Conservation (phyloP, 352 stramenopile species). For the Paralagenidium karlingii region DNA sequence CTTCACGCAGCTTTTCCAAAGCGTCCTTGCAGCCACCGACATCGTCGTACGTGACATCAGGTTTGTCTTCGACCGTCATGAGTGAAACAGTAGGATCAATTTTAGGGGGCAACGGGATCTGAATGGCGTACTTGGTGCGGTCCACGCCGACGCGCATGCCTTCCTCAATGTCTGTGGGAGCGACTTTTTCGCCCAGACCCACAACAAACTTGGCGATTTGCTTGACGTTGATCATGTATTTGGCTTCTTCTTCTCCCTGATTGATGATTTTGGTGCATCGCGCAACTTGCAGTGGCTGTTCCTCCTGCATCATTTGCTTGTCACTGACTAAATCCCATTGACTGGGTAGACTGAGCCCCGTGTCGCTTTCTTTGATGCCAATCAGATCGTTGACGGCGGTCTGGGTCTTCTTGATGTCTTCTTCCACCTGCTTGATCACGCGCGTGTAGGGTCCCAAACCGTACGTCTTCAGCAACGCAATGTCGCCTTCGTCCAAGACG, state of each 20-base stretch:
- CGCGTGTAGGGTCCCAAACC: constrained; percentile 94
- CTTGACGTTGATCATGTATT: constrained; percentile 99
- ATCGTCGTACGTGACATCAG: constrained; percentile 99
- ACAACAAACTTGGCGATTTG: constrained; percentile 99
- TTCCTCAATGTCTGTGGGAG: constrained; percentile 99
- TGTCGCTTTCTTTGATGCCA: constrained; percentile 99
- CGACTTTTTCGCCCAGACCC: constrained; percentile 95
- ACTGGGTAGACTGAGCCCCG: constrained; percentile 93
- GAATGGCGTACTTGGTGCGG: constrained; percentile 94
- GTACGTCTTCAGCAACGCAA: constrained; percentile 98
- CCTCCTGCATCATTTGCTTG: constrained; percentile 99
- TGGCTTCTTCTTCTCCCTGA: constrained; percentile 89
- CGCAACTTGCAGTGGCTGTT: constrained; percentile 95
- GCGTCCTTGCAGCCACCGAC: constrained; percentile 97
- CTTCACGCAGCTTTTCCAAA: constrained; percentile 97
- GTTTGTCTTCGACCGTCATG: constrained; percentile 98
- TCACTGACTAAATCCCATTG: constrained; percentile 99
- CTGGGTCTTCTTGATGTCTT: constrained; percentile 98
- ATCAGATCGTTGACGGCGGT: constrained; percentile 86
- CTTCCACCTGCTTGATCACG: constrained; percentile 95
- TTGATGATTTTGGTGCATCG: constrained; percentile 95
- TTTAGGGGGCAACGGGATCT: constrained; percentile 96
- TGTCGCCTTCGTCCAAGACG: constrained; percentile 91
- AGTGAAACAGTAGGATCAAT: constrained; percentile 97
- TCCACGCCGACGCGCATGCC: constrained; percentile 99